phyloP scores from a whole-genome alignment of 768 basidiomycete genomes.

The Pisolithus marmoratus region DNA sequence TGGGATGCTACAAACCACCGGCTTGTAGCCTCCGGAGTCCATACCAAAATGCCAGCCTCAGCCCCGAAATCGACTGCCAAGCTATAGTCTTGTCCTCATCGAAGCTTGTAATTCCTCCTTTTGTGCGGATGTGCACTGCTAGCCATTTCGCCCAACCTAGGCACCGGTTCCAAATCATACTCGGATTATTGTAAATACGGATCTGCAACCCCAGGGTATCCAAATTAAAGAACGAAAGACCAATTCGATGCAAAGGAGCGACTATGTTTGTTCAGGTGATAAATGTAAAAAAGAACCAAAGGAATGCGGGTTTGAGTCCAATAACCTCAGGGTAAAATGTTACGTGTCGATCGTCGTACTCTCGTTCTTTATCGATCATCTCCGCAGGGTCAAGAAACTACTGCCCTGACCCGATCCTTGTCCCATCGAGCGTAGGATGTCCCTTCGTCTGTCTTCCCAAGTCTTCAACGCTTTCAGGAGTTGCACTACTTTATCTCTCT shows the following conservation, averaged over 20 bases:
- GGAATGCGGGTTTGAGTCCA: conserved; percentile 5
- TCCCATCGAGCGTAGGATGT: conserved; percentile 50
- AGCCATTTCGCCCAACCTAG: conserved; percentile 3
- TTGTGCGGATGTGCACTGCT: too few relatives aligned
- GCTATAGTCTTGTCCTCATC: background rate
- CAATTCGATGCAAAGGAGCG: conserved; percentile 1
- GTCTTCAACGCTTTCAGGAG: conserved; percentile 68
- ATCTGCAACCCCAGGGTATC: background rate
- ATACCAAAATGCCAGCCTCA: conserved; percentile 51
- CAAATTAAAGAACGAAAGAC: conserved; percentile 6
- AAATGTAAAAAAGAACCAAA: conserved; percentile 12
- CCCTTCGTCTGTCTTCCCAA: conserved; percentile 75
- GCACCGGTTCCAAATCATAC: background rate
- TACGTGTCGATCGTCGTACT: background rate
- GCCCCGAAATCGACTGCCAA: conserved; percentile 5
- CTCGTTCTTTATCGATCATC: background rate
- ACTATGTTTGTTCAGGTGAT: background rate
- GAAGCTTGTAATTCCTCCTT: too few relatives aligned
- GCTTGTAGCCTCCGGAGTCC: conserved; percentile 49
- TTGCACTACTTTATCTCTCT: conserved; percentile 74
- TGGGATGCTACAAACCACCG: conserved; percentile 51
- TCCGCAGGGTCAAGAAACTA: conserved; percentile 8
- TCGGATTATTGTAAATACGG: background rate
- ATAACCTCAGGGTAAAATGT: conserved; percentile 3
- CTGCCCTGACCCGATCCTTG: conserved; percentile 22